These are phyloP conservation scores for Trichoderma koningii DNA, from an alignment of 2,329 filamentous ascomycete genomes.

Conservation along the genomic window DNA sequence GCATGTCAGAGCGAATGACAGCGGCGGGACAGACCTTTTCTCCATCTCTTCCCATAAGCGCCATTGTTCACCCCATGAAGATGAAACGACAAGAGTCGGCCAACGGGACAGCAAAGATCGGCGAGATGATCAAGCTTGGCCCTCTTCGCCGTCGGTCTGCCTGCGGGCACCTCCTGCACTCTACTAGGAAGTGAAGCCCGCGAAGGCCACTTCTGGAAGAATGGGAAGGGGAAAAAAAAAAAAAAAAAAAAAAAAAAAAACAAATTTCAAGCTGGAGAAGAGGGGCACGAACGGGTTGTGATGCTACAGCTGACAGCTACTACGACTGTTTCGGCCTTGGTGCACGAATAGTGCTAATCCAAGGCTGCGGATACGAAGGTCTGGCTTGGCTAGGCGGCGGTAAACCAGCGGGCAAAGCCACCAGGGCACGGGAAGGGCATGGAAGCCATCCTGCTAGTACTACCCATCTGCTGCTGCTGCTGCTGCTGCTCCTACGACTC, in stretches of 20 bases:
- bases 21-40: background rate
- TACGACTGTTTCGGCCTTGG: conserved; percentile 10
- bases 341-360: conserved; percentile 9
- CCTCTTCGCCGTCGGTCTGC: conserved; percentile 7
- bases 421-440: background rate
- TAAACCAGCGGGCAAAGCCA: background rate
- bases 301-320: conserved; percentile 6
- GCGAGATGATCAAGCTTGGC: conserved; percentile 8
- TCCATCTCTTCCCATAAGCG: conserved; percentile 15
- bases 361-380: conserved; percentile 18
- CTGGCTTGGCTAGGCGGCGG: conserved; percentile 18
- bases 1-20: conserved; percentile 12
- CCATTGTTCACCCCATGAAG: conserved; percentile 18
- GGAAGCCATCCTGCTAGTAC: no score
- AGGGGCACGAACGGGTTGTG: conserved; percentile 1
- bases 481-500: conserved; percentile 15
- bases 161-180: background rate
- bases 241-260: no score
- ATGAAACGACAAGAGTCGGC: conserved; percentile 24
- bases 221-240: background rate
- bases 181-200: background rate
- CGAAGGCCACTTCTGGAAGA: background rate
- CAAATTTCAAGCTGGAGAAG: background rate
- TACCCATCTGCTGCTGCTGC: background rate
- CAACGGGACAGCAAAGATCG: conserved; percentile 25